A percentile compares a stretch with the other conserved stretches of the same genome.
phyloP scores from a whole-genome alignment of 139 green algal genomes.

The Asterochloris sp. region DNA sequence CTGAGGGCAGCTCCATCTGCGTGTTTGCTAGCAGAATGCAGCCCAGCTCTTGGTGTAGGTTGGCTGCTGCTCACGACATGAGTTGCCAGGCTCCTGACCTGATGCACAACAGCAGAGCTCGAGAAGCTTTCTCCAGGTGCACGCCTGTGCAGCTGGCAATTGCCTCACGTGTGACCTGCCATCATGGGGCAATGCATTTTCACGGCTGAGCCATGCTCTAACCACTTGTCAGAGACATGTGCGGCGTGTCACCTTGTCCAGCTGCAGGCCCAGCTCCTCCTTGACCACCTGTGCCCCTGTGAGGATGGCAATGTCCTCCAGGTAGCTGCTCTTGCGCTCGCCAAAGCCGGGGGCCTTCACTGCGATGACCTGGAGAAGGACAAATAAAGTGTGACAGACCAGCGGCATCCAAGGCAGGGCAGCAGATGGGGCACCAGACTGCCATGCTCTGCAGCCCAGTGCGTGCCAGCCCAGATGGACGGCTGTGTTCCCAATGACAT shows the following conservation, averaged over 20 bases:
- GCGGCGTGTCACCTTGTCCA: slow-evolving; percentile 82
- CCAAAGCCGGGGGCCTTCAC: slow-evolving; percentile 98
- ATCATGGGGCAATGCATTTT: no score
- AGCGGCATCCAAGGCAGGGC: not conserved
- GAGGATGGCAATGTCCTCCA: slow-evolving; percentile 99
- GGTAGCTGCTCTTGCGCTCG: slow-evolving; percentile 96
- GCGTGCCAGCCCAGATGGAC: not conserved
- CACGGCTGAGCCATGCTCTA: not conserved
- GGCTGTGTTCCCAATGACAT: no score
- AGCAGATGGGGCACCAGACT: not conserved
- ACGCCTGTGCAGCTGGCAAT: no score
- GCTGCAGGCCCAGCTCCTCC: slow-evolving; percentile 93
- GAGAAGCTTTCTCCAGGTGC: no score
- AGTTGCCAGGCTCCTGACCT: no score
- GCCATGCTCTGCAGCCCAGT: not conserved
- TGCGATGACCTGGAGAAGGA: slow-evolving; percentile 50
- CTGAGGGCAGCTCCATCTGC: no score
- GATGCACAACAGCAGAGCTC: no score
- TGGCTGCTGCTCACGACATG: no score
- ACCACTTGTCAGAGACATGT: not conserved
- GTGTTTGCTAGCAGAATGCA: no score
- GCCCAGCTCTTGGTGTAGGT: no score
- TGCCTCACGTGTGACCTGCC: no score
- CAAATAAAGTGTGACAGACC: not conserved
- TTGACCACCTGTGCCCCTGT: slow-evolving; percentile 90